Conservation (phyloP, 2,329 filamentous ascomycete genomes). For the Alternaria angustiovoidea region DNA sequence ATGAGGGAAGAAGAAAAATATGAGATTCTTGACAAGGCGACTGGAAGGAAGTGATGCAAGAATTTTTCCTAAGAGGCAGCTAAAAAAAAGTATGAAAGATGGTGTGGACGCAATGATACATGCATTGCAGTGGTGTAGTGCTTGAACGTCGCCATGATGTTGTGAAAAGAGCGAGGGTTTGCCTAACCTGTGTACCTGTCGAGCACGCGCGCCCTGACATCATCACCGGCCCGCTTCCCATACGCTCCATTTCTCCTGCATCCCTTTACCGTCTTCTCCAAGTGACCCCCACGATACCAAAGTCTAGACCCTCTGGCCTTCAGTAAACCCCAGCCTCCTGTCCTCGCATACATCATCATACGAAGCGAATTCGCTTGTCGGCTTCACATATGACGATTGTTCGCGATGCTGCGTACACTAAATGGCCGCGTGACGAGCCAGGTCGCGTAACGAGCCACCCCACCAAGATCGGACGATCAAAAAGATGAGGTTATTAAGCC, state of each 20-base stretch:
- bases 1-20: no score
- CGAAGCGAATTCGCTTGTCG: slow-evolving; percentile 1
- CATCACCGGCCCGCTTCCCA: neutral
- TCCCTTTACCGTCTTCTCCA: neutral
- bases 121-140: neutral
- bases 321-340: neutral
- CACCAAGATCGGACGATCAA: no score
- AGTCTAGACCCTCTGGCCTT: slow-evolving; percentile 13
- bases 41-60: neutral
- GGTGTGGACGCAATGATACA: no score
- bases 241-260: neutral
- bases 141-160: neutral
- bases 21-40: no score
- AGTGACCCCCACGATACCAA: neutral
- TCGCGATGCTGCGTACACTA: slow-evolving; percentile 1
- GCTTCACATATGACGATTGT: slow-evolving; percentile 19
- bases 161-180: neutral
- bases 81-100: no score
- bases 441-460: no score
- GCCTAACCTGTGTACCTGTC: neutral
- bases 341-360: neutral
- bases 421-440: no score
- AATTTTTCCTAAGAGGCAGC: no score
- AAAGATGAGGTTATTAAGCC: no score
- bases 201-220: slow-evolving; percentile 7